Evolutionary conservation across 805 yeast genomes (phyloP), one percentile per base, ranked within the genome.

Genomic region (Sungouiella blattae): DNA sequence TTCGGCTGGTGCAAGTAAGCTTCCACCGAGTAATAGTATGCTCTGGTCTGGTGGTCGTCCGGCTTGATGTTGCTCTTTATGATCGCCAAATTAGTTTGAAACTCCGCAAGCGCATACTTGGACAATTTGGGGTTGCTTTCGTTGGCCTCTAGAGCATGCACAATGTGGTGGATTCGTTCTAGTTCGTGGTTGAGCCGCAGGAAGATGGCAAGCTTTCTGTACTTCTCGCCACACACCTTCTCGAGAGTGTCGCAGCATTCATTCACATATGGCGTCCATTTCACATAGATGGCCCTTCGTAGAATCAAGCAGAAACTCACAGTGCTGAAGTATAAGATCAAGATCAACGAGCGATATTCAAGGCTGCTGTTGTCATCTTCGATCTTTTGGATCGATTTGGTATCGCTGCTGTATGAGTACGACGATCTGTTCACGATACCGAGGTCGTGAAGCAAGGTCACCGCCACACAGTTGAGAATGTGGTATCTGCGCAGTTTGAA

Each of bases 401-500:
- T 30, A 4, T 43, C 43, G 16, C 30, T 35, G n/a, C 36, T 40
- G 32, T 40, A 55, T 13, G 42, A 38, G 39, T 37, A 51, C 3
- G 49, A 28, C 12, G 77, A 69, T 29, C 75, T 52, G 18, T 82
- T 76, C 16, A 77, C 76, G 4, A 87, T 69, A 0, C 95, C 95
- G 35, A 88, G 60, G 55, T 88, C 96, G 47, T 78, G 82, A 2
- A 84, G 71, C 58, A 88, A 66, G 4, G 83, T 68, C 11, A 81
- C 76, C 34, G 88, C 78, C 15, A 86, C 63, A 11, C 76, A 65
- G 36, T 78, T 76, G 43, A 86, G 70, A 34, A 87, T 64, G 53
- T 85, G 93, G 44, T 81, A 80, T 31, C 94, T 75, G 38, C 94
- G 76, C 47, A 83, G 84, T 44, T 80, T 84, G 45, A 85, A 84